Conservation (phyloP, 2,329 filamentous ascomycete species). For the Aureobasidium uvarum region DNA sequence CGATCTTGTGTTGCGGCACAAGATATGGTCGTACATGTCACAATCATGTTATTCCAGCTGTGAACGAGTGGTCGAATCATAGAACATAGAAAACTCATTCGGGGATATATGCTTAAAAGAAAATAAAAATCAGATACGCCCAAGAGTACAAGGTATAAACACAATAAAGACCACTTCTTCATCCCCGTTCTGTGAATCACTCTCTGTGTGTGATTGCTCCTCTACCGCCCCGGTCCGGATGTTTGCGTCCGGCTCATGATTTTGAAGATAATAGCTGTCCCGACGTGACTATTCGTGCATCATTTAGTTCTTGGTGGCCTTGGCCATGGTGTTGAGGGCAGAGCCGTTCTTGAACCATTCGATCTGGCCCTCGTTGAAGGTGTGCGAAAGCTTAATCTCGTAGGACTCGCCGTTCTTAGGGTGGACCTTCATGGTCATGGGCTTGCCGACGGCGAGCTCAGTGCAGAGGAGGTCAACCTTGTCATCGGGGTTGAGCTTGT, state of each 20-base stretch:
- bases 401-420: slow-evolving; percentile 73
- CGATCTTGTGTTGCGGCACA: background rate
- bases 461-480: slow-evolving; percentile 88
- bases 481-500: slow-evolving; percentile 92
- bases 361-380: slow-evolving; percentile 96
- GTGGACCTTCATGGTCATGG: slow-evolving; percentile 87
- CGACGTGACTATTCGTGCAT: slow-evolving; percentile 21
- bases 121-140: slow-evolving; percentile 27
- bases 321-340: slow-evolving; percentile 98
- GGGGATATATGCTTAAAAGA: slow-evolving; percentile 17
- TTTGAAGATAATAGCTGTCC: slow-evolving; percentile 23
- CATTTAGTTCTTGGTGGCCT: slow-evolving; percentile 39
- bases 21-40: background rate
- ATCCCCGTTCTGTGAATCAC: slow-evolving; percentile 20
- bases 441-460: slow-evolving; percentile 87
- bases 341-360: slow-evolving; percentile 99
- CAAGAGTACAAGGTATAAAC: slow-evolving; percentile 29
- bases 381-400: slow-evolving; percentile 84
- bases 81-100: slow-evolving; percentile 22
- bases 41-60: background rate
- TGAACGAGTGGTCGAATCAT: background rate
- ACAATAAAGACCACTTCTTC: slow-evolving; percentile 24
- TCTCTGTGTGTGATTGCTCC: slow-evolving; percentile 12
- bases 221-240: slow-evolving; percentile 22
- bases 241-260: slow-evolving; percentile 19